Evolutionary conservation across 148 eudicot genomes (phyloP).

Genomic region (Vaccinium corymbosum): DNA sequence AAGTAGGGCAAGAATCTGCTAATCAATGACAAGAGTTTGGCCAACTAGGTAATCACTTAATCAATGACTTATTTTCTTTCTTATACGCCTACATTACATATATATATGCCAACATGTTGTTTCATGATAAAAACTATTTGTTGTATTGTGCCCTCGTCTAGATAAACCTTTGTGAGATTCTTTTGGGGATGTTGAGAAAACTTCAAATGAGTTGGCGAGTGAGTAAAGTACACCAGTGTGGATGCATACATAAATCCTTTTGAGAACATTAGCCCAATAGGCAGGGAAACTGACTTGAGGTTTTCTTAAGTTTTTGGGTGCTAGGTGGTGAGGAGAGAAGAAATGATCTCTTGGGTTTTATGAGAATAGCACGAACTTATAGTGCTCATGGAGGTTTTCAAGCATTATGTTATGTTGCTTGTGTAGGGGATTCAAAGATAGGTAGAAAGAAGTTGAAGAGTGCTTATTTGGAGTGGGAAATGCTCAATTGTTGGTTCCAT

Average conservation of each 20-base stretch:
- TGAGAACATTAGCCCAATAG: background rate
- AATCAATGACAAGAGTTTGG: slow-evolving; percentile 38
- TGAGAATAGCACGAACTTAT: too few relatives aligned
- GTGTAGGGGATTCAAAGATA: background rate
- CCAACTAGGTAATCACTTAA: slow-evolving; percentile 39
- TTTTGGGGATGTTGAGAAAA: background rate
- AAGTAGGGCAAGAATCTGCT: slow-evolving; percentile 43
- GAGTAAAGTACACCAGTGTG: background rate
- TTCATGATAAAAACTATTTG: background rate
- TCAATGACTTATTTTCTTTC: background rate
- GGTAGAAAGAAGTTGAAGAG: background rate
- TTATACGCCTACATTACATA: too few relatives aligned
- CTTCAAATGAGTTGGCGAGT: background rate
- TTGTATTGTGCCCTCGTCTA: slow-evolving; percentile 1
- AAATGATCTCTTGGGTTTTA: background rate
- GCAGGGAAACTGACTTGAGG: background rate
- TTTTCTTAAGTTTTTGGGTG: slow-evolving; percentile 8
- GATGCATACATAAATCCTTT: background rate
- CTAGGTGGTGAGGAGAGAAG: background rate
- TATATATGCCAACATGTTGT: background rate
- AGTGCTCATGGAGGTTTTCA: slow-evolving; percentile 9
- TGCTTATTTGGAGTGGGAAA: background rate
- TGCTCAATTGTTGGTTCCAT: background rate
- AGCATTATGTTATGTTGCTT: background rate
- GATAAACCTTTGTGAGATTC: background rate